phyloP scores from a whole-genome alignment of 2,329 filamentous ascomycete species.

The Metarhizium humberi region DNA sequence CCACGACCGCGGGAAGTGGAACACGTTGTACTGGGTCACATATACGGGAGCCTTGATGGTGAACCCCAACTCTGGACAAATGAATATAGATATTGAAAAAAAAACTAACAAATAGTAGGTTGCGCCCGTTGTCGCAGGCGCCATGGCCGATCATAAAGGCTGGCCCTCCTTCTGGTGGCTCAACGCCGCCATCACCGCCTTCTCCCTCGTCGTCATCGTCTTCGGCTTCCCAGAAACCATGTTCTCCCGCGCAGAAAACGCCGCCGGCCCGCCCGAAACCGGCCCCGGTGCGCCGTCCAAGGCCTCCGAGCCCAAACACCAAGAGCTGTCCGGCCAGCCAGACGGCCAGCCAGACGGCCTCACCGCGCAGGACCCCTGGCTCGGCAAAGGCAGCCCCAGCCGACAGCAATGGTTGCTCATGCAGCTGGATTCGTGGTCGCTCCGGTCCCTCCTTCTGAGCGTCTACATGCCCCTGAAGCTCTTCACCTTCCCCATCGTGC shows the following conservation, averaged over 20 bases:
- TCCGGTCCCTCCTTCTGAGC: neutral
- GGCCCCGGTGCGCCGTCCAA: too few relatives aligned
- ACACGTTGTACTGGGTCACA: neutral
- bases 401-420: neutral
- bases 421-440: too few relatives aligned
- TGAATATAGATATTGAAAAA: too few relatives aligned
- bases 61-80: neutral
- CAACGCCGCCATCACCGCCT: neutral
- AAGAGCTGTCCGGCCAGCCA: too few relatives aligned
- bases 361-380: too few relatives aligned
- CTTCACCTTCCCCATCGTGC: neutral
- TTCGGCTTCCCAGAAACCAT: neutral
- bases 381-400: too few relatives aligned
- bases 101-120: neutral
- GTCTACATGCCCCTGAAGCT: neutral
- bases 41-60: neutral
- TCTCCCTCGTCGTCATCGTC: neutral
- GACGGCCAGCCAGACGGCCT: too few relatives aligned
- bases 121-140: neutral
- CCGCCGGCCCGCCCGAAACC: neutral
- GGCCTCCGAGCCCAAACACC: too few relatives aligned
- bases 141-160: neutral
- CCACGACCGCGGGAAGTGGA: neutral
- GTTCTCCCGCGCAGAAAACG: neutral
- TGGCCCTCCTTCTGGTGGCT: neutral